A percentile compares a stretch with the other conserved stretches of the same genome.
These are phyloP conservation scores for Rhodotorula glutinis DNA, from an alignment of 1,284 basidiomycete species.

Conservation along the genomic window DNA sequence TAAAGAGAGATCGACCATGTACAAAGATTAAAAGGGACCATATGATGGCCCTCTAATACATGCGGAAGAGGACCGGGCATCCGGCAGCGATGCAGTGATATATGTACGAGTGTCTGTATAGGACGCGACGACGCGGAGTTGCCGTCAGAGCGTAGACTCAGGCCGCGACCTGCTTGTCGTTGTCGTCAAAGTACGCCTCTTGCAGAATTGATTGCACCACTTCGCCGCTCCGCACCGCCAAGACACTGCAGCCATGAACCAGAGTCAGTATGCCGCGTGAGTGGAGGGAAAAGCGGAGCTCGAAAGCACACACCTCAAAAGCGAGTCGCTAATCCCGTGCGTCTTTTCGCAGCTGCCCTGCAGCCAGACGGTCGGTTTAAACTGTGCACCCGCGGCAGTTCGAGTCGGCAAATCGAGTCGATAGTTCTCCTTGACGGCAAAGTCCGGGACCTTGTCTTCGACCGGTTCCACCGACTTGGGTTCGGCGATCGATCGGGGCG, in stretches of 20 bases:
- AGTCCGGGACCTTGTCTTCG: neutral
- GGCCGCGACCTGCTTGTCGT: no score
- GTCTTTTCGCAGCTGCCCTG: constrained; percentile 60
- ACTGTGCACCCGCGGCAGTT: constrained; percentile 38
- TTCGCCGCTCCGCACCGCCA: constrained; percentile 38
- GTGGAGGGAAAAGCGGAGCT: neutral
- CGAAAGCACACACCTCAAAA: constrained; percentile 51
- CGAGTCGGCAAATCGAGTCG: constrained; percentile 52
- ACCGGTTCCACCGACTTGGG: neutral
- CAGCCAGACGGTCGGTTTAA: constrained; percentile 55
- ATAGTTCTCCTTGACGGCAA: constrained; percentile 30
- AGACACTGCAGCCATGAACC: constrained; percentile 19
- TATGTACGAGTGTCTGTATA: no score
- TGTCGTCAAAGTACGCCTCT: constrained; percentile 34
- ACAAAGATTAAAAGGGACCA: no score
- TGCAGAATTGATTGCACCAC: constrained; percentile 23
- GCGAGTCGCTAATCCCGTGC: constrained; percentile 60
- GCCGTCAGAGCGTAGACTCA: no score
- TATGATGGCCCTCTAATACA: no score
- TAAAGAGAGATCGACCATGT: no score
- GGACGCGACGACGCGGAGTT: no score
- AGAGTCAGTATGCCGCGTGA: neutral
- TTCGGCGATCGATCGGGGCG: neutral
- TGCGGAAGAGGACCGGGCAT: no score
- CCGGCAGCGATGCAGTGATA: no score